Conservation (phyloP, 2,329 filamentous ascomycete species). For the Beauveria caledonica region DNA sequence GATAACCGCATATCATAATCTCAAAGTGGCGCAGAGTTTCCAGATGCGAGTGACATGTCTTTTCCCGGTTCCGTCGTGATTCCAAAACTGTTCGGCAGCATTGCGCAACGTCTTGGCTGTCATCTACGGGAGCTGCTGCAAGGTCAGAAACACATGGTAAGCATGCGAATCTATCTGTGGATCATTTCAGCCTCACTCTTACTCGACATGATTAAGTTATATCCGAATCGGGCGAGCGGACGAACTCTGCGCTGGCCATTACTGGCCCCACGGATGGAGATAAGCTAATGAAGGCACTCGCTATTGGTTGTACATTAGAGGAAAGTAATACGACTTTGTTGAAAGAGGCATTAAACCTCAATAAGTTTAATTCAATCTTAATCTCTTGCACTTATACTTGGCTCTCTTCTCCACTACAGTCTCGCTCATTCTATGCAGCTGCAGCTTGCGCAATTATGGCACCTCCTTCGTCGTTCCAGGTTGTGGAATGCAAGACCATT, state of each 20-base stretch:
- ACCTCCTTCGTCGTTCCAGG: slow-evolving; percentile 10
- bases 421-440: background rate
- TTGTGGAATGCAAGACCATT: slow-evolving; percentile 32
- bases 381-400: background rate
- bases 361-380: background rate
- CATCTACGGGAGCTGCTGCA: background rate
- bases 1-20: background rate
- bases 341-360: background rate
- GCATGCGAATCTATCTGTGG: slow-evolving; percentile 1
- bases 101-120: background rate
- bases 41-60: background rate
- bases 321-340: background rate
- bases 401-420: background rate
- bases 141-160: background rate
- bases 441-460: background rate
- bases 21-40: background rate
- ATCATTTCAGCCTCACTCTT: background rate
- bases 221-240: slow-evolving; percentile 1
- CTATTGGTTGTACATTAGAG: background rate
- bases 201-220: background rate
- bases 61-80: background rate
- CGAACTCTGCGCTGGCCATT: background rate
- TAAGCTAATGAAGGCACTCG: background rate
- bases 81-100: background rate
- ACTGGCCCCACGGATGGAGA: background rate